These are phyloP conservation scores for Bryum argenteum DNA, from an alignment of 225 moss, liverwort and hornwort genomes.

Conservation along the genomic window DNA sequence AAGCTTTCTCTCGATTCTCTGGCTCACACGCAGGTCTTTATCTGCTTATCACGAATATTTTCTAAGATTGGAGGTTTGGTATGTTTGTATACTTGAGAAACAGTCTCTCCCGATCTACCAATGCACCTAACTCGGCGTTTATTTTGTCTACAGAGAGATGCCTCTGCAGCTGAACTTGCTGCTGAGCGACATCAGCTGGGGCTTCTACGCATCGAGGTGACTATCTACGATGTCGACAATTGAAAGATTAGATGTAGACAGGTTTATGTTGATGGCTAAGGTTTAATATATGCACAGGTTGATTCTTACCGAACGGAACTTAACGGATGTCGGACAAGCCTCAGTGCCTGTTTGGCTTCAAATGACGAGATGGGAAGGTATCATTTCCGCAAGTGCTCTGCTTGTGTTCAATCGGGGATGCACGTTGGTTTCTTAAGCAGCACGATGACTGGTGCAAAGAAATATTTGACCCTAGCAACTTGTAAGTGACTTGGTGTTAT, in stretches of 20 bases:
- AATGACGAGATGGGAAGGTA: slow-evolving; percentile 74
- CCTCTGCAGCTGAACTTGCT: slow-evolving; percentile 36
- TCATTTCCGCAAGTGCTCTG: neutral
- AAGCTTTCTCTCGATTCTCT: slow-evolving; percentile 56
- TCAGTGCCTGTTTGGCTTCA: slow-evolving; percentile 64
- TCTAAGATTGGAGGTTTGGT: neutral
- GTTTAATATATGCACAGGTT: slow-evolving; percentile 48
- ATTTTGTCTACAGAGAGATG: slow-evolving; percentile 37
- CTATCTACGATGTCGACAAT: slow-evolving; percentile 6
- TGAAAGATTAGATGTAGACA: neutral
- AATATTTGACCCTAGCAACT: neutral
- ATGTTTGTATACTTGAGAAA: slow-evolving; percentile 2
- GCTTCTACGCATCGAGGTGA: slow-evolving; percentile 54
- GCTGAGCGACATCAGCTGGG: slow-evolving; percentile 38
- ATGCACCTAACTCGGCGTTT: slow-evolving; percentile 1
- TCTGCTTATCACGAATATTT: neutral
- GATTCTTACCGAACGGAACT: slow-evolving; percentile 70
- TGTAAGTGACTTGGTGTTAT: neutral
- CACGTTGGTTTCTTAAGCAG: slow-evolving; percentile 1
- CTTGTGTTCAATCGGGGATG: neutral
- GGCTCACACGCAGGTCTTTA: slow-evolving; percentile 30
- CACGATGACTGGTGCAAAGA: neutral
- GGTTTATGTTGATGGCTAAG: too few relatives aligned
- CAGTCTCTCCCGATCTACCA: neutral
- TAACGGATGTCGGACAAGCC: slow-evolving; percentile 71